These are phyloP conservation scores for Blastobotrys americana DNA, from an alignment of 805 yeast genomes.

Conservation along the genomic window DNA sequence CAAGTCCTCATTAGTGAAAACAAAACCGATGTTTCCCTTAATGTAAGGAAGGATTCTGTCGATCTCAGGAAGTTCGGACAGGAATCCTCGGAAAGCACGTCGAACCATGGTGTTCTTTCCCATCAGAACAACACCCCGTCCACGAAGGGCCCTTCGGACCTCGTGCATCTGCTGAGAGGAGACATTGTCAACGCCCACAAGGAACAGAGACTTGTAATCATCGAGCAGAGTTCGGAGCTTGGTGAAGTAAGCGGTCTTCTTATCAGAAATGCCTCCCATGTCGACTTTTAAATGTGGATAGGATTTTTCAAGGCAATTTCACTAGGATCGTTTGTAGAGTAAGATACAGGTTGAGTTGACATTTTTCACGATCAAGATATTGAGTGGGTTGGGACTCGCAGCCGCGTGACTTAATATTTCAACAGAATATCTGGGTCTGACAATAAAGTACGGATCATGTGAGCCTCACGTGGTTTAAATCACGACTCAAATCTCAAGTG, in stretches of 20 bases:
- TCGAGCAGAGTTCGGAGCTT: slow-evolving; percentile 92
- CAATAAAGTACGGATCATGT: too few species aligned
- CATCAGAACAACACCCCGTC: slow-evolving; percentile 92
- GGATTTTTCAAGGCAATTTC: slow-evolving; percentile 32
- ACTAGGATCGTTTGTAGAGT: not conserved
- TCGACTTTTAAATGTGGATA: slow-evolving; percentile 50
- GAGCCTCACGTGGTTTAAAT: too few species aligned
- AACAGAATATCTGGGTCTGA: not conserved
- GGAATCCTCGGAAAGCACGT: slow-evolving; percentile 97
- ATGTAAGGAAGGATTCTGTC: slow-evolving; percentile 93
- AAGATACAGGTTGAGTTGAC: slow-evolving; percentile 1
- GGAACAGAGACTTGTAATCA: slow-evolving; percentile 96
- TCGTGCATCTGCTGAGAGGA: slow-evolving; percentile 99
- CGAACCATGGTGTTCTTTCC: slow-evolving; percentile 99
- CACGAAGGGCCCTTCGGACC: slow-evolving; percentile 95
- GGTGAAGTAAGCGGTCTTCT: slow-evolving; percentile 90
- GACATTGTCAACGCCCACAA: slow-evolving; percentile 99
- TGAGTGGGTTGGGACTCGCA: not conserved
- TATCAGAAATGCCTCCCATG: slow-evolving; percentile 99
- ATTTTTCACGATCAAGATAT: not conserved
- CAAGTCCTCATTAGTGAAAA: slow-evolving; percentile 96
- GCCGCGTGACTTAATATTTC: slow-evolving; percentile 5
- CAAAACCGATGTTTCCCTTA: slow-evolving; percentile 99
- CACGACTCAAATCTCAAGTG: too few species aligned
- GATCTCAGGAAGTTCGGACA: slow-evolving; percentile 84